Evolutionary conservation across 1,284 basidiomycete species (phyloP).

Genomic region (Ustilago bromivora): DNA sequence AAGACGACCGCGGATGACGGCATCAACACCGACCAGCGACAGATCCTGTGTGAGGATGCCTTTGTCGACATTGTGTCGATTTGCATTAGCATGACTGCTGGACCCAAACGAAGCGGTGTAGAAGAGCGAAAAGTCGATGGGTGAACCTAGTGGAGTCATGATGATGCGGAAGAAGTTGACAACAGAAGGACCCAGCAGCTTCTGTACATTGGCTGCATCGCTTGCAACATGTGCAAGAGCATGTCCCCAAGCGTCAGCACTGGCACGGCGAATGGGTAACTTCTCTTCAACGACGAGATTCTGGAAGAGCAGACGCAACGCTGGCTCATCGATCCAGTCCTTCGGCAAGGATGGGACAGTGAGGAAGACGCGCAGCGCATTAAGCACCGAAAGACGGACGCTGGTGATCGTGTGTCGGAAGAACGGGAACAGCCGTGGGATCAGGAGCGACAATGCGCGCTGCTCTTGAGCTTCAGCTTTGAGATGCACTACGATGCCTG

Average conservation of each 20-base stretch:
- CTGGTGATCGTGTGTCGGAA: slow-evolving; percentile 96
- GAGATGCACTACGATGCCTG: slow-evolving; percentile 82
- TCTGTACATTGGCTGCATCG: slow-evolving; percentile 33
- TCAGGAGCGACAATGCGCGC: slow-evolving; percentile 77
- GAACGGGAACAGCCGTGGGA: slow-evolving; percentile 92
- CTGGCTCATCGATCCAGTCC: slow-evolving; percentile 83
- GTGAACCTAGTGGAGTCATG: slow-evolving; percentile 89
- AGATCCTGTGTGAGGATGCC: slow-evolving; percentile 93
- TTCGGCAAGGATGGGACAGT: slow-evolving; percentile 79
- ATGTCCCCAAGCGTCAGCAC: slow-evolving; percentile 82
- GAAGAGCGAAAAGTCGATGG: slow-evolving; percentile 81
- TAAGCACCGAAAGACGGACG: slow-evolving; percentile 92
- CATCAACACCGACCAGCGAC: slow-evolving; percentile 82
- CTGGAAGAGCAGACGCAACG: slow-evolving; percentile 89
- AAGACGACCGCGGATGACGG: slow-evolving; percentile 84
- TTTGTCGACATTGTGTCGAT: slow-evolving; percentile 89
- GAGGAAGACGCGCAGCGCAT: slow-evolving; percentile 89
- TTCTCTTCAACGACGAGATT: slow-evolving; percentile 95
- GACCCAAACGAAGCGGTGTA: slow-evolving; percentile 71
- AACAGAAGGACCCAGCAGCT: slow-evolving; percentile 66
- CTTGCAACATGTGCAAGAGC: slow-evolving; percentile 73
- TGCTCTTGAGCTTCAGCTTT: slow-evolving; percentile 37
- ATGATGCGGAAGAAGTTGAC: slow-evolving; percentile 75
- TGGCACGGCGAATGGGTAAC: slow-evolving; percentile 82
- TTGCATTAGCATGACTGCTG: slow-evolving; percentile 58